Conservation (phyloP, 768 basidiomycete genomes). For the Podaxis pistillaris region DNA sequence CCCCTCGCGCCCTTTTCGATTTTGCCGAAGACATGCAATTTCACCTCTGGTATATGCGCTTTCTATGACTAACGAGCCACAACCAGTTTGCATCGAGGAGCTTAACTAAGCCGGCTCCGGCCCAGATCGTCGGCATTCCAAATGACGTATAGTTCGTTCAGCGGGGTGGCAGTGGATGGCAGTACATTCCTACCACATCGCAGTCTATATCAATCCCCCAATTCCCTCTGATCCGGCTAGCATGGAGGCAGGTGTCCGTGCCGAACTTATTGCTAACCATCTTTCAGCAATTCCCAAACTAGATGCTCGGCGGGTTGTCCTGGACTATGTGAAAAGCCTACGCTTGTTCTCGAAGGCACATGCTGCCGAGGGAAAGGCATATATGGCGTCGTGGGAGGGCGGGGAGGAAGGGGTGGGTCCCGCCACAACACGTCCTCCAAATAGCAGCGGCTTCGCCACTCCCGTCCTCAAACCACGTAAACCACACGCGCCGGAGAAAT, state of each 20-base stretch:
- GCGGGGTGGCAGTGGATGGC: background rate
- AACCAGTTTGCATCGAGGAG: background rate
- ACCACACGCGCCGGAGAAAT: background rate
- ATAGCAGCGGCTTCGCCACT: slow-evolving; percentile 44
- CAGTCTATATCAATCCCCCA: background rate
- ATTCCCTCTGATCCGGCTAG: background rate
- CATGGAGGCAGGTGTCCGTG: slow-evolving; percentile 1
- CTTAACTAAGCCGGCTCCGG: background rate
- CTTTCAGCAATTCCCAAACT: slow-evolving; percentile 34
- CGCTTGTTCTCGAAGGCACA: slow-evolving; percentile 40
- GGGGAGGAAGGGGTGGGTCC: background rate
- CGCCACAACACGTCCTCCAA: background rate
- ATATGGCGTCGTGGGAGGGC: slow-evolving; percentile 30
- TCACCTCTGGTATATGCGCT: too few species aligned
- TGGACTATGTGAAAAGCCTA: slow-evolving; percentile 51
- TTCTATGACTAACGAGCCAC: too few species aligned
- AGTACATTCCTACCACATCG: background rate
- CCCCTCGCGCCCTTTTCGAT: too few species aligned
- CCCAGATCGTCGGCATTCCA: background rate
- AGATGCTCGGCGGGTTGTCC: slow-evolving; percentile 42
- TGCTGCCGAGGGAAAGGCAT: slow-evolving; percentile 36
- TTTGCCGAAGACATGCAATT: too few species aligned
- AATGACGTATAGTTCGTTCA: background rate
- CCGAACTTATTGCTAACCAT: slow-evolving; percentile 1
- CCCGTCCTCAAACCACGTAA: slow-evolving; percentile 53